Conservation (phyloP, 768 basidiomycete species). For the Auricularia auricula-judae region DNA sequence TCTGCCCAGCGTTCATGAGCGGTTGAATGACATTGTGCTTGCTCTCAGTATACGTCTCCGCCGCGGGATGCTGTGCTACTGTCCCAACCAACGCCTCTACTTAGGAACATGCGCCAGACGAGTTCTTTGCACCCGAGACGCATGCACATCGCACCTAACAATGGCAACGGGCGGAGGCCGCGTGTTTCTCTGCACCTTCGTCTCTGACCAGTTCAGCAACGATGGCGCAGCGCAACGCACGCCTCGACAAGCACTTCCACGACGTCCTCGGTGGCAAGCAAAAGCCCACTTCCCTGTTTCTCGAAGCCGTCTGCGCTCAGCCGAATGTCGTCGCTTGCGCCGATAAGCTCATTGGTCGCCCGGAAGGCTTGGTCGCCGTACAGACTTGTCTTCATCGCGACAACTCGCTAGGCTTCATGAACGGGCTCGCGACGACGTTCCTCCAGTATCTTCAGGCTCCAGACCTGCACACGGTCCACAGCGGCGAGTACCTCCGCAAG, state of each 20-base stretch:
- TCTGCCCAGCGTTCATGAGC: too few species aligned
- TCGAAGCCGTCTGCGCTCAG: slow-evolving; percentile 35
- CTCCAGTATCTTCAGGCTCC: slow-evolving; percentile 28
- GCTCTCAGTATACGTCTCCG: too few species aligned
- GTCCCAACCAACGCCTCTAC: too few species aligned
- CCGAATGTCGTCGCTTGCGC: slow-evolving; percentile 28
- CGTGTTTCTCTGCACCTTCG: background rate
- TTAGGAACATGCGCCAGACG: too few species aligned
- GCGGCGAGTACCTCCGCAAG: slow-evolving; percentile 30
- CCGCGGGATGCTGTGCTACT: too few species aligned
- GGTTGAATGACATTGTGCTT: too few species aligned
- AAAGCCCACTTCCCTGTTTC: slow-evolving; percentile 19
- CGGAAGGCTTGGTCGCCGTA: slow-evolving; percentile 26
- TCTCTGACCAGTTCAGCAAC: background rate
- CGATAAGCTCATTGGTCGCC: slow-evolving; percentile 24
- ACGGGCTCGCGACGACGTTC: slow-evolving; percentile 27
- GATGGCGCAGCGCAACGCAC: background rate
- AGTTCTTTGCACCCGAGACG: too few species aligned
- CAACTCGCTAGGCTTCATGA: slow-evolving; percentile 27
- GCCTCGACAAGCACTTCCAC: slow-evolving; percentile 2
- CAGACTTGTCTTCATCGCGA: slow-evolving; percentile 32
- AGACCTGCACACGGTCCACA: slow-evolving; percentile 25
- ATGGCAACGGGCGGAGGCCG: background rate
- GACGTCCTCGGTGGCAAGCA: background rate
- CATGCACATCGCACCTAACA: background rate